Base-by-base conservation (phyloP, 345 rosid species). In the Citrus medica region DNA sequence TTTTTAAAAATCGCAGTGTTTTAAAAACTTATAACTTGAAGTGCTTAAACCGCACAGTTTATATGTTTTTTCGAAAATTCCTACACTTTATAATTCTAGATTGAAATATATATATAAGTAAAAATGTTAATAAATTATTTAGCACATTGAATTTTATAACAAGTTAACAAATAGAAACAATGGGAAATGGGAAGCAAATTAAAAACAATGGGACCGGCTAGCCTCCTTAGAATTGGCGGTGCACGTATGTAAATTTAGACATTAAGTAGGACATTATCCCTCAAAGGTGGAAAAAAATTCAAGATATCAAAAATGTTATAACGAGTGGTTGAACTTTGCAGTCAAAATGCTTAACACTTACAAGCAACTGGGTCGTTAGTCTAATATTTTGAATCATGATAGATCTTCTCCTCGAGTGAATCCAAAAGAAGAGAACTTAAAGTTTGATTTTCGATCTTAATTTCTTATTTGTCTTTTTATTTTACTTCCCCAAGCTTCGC, bases 1-100 rank as follows among this genome's bases (percentile, higher is more conserved):
- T 32, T 0, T 32, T 0, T 32, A 32, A 32, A 32, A 32, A 0
- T 0, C n/a, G 0, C 0, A 0, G 3, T 0, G 0, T 32, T 32
- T 32, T 32, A 4, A 32, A 32, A 32, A 2, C 0, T 32, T 32
- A 32, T 32, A 32, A 32, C 4, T 32, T 32, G 0, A 32, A 32
- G 33, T 4, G 5, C 5, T 32, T 32, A 32, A 32, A 32, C 0
- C 0, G 0, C 33, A 32, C 0, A 0, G 0, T 32, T 32, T 32
- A 32, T 32, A 0, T 0, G 0, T 32, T 32, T 32, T 32, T 0
- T 0, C 33, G 0, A 0, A 32, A 0, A 0, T 32, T 32, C 5
- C 33, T 32, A 32, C 33, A 32, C 33, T 32, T 32, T 32, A 32
- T 32, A 32, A 32, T 32, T 32, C 0, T 32, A 32, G 4, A 32